Conservation (phyloP, 164 flowering plant species). For the Nymphaea colorata region DNA sequence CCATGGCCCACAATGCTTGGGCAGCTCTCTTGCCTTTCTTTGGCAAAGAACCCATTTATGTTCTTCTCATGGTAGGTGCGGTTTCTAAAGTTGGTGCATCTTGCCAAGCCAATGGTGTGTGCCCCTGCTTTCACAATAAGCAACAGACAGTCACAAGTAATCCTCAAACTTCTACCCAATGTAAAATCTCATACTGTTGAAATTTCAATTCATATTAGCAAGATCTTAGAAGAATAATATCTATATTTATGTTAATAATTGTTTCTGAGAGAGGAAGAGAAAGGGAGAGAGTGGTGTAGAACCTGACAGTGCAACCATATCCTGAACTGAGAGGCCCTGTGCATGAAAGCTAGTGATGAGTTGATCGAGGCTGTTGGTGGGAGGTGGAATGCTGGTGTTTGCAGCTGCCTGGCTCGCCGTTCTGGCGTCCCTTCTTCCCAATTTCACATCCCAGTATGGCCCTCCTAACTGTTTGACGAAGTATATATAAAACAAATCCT, state of each 20-base stretch:
- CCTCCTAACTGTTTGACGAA: constrained; percentile 9
- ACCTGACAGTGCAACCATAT: constrained; percentile 6
- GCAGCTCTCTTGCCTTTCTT: constrained; percentile 25
- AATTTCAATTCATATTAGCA: not conserved
- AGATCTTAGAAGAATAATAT: not conserved
- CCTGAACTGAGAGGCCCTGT: constrained; percentile 6
- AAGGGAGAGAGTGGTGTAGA: not conserved
- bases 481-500: not conserved
- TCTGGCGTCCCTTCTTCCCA: constrained; percentile 14
- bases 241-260: not conserved
- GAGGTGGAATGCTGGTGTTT: constrained; percentile 16
- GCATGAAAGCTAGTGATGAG: constrained; percentile 10
- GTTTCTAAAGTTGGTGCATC: constrained; percentile 43
- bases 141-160: not conserved
- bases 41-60: constrained; percentile 35
- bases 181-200: not conserved
- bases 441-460: constrained; percentile 8
- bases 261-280: not conserved
- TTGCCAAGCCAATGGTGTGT: constrained; percentile 65
- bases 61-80: constrained; percentile 54
- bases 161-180: not conserved
- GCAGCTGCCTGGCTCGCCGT: constrained; percentile 14
- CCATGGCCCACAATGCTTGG: constrained; percentile 25
- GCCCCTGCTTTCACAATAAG: not conserved
- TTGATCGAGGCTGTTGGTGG: constrained; percentile 7